Evolutionary conservation across 2,329 filamentous ascomycete genomes (phyloP).

Genomic region (Epichloe uncinata): DNA sequence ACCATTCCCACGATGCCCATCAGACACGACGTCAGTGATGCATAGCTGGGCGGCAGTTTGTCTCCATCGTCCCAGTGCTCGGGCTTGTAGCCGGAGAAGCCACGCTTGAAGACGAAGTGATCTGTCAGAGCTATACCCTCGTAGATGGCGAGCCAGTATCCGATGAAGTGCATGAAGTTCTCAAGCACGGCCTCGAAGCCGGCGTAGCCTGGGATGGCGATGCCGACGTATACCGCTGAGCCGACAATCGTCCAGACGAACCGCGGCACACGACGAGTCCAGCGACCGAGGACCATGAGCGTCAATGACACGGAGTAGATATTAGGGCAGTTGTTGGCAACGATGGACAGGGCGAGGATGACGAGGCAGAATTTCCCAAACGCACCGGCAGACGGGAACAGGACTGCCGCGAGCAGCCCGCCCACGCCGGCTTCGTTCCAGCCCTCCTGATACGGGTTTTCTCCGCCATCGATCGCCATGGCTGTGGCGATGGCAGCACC

Average conservation of each 20-base stretch:
- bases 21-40: constrained; percentile 48
- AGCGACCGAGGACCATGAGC: constrained; percentile 46
- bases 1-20: constrained; percentile 53
- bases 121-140: constrained; percentile 51
- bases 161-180: constrained; percentile 57
- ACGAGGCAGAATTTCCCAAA: constrained; percentile 24
- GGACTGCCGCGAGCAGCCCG: too few species aligned
- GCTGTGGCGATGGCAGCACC: too few species aligned
- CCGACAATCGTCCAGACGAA: constrained; percentile 53
- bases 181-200: constrained; percentile 52
- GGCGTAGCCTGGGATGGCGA: constrained; percentile 55
- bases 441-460: too few species aligned
- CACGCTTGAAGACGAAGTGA: constrained; percentile 54
- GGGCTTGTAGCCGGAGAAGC: constrained; percentile 44
- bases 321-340: constrained; percentile 60
- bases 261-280: constrained; percentile 48
- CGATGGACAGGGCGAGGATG: constrained; percentile 50
- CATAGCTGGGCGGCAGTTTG: constrained; percentile 49
- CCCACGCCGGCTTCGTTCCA: too few species aligned
- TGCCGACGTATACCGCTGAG: constrained; percentile 51
- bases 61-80: constrained; percentile 43
- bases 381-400: too few species aligned
- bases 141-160: constrained; percentile 67
- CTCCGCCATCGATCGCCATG: too few species aligned
- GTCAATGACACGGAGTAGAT: constrained; percentile 58